Base-by-base conservation (phyloP, 2,329 filamentous ascomycete species). In the Hypoxylon sp. region DNA sequence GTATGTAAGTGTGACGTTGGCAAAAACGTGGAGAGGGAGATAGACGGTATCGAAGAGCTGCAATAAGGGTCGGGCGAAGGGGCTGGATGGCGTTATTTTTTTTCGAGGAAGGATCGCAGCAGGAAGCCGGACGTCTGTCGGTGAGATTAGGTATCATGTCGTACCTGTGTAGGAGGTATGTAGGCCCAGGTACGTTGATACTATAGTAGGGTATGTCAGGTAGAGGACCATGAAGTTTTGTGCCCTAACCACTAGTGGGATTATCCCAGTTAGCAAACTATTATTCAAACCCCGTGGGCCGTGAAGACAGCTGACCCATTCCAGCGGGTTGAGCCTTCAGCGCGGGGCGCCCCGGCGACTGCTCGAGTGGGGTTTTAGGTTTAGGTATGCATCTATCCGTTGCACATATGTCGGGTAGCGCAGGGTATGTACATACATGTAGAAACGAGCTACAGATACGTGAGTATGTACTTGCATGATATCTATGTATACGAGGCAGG, bases 1-100 rank as follows among this genome's bases (percentile, higher is more conserved):
- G 28, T 60, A 70, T 70, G 65, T 70, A 64, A 62, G 62, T 68
- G 65, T 68, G 68, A 68, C 68, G 65, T 70, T 68, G 52, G 32
- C 49, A 48, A 64, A 61, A 68, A 70, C 68, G 65, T 68, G 65
- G 65, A 62, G 68, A 70, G 45, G 51, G 24, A 68, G 68, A 70
- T 70, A 68, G 38, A 70, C 65, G 61, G 64, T 65, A 62, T 63
- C 53, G 48, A 66, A 63, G 30, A 70, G 64, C 59, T 70, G 65
- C 54, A 68, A 49, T 68, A 45, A 62, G 55, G 67, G 58, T 64
- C 30, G 42, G 52, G 11, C 11, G 36, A 55, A 26, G 16, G 32
- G 46, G 24, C 9, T 55, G 6, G 20, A 44, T 50, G 24, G 56
- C 50, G 57, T 46, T 57, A 57, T 64, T 40, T 54, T 61, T 26